Conservation (phyloP, 2,329 filamentous ascomycete species). For the Alternaria solani region DNA sequence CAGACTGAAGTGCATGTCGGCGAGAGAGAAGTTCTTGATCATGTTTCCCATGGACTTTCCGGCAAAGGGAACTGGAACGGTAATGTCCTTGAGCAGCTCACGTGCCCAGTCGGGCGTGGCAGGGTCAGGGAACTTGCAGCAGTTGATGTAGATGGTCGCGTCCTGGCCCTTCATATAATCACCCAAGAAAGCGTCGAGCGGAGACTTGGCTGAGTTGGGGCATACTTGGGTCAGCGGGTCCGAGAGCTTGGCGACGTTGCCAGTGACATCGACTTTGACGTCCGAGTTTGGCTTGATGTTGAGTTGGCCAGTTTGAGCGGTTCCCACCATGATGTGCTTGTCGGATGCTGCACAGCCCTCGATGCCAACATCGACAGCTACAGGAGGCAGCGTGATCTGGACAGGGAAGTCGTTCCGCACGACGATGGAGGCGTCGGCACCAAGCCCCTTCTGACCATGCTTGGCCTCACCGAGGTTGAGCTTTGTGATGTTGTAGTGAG, state of each 20-base stretch:
- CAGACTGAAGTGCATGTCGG: constrained; percentile 84
- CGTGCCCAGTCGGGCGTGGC: constrained; percentile 83
- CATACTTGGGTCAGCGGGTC: constrained; percentile 76
- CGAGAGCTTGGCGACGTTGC: constrained; percentile 76
- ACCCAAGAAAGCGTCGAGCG: constrained; percentile 81
- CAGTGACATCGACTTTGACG: constrained; percentile 74
- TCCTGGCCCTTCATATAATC: constrained; percentile 83
- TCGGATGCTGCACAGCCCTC: constrained; percentile 78
- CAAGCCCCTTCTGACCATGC: constrained; percentile 69
- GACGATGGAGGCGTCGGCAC: constrained; percentile 77
- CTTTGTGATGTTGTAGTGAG: constrained; percentile 81
- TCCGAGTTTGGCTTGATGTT: constrained; percentile 72
- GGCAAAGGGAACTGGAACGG: constrained; percentile 83
- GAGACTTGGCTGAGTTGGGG: constrained; percentile 79
- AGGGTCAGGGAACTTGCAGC: constrained; percentile 70
- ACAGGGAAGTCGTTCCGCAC: constrained; percentile 82
- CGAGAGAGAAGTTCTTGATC: constrained; percentile 86
- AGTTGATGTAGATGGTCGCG: constrained; percentile 83
- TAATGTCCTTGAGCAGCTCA: constrained; percentile 81
- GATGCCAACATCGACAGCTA: constrained; percentile 85
- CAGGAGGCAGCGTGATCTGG: constrained; percentile 75
- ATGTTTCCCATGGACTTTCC: constrained; percentile 82
- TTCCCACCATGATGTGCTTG: constrained; percentile 78
- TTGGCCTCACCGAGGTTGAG: constrained; percentile 79
- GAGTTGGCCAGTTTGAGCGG: constrained; percentile 73